Base-by-base conservation (phyloP, 2,329 filamentous ascomycete genomes). In the Penicillium nordicum region DNA sequence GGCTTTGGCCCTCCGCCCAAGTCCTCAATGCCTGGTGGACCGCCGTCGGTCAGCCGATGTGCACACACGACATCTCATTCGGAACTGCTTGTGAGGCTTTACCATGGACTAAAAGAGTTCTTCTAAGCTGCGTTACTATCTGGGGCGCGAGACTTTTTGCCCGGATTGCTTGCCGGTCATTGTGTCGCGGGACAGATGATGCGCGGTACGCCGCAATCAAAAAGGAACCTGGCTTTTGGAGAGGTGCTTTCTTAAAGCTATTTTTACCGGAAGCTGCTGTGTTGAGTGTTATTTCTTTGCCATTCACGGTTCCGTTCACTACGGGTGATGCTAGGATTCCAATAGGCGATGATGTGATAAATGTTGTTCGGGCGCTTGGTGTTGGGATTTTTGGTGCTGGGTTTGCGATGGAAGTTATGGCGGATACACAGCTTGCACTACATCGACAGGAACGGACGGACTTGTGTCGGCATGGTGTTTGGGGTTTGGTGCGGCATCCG, bases 1-100 rank as follows among this genome's bases (percentile, higher is more conserved):
- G 79, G 75, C 69, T 83, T 6, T 85, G 83, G 82, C 81, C 82
- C 1, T 71, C 76, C 4, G 80, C 75, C 2, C 81, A 81, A 63
- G 78, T 85, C 10, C 68, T 76, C 55, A 85, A 84, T 65, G 82
- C 82, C 7, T 86, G 83, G 84, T 85, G 82, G 80, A 80, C 77
- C 53, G 82, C 83, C 23, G 69, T 86, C 41, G 82, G 83, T 14
- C 74, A 76, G n/a, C 79, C 78, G 5, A 72, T 83, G 11, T 67
- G 75, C 46, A 71, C 76, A 54, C 73, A 78, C 30, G 76, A 79
- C 1, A 67, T 81, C 21, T 77, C 80, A 0, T 55, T 82, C 5
- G 63, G 72, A 1, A 72, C 78, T 45, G 80, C 82, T 16, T 77
- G 81, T 63, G 63, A 69, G 18, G 75, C 75, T 3, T 71, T 85